phyloP scores from a whole-genome alignment of 495 filamentous ascomycete species.

The Xylaria scruposa region DNA sequence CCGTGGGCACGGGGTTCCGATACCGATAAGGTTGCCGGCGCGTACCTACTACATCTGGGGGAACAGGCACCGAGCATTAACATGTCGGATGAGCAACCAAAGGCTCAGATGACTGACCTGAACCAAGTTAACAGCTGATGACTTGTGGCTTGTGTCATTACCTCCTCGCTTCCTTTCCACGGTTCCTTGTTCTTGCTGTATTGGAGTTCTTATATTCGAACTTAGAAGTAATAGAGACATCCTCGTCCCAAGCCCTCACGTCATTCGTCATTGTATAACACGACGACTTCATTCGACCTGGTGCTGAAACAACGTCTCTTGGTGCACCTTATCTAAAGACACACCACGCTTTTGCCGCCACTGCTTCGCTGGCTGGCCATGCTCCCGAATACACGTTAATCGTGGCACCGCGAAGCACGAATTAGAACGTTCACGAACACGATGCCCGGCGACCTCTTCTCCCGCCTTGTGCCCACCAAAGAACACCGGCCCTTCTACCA shows the following conservation, averaged over 20 bases:
- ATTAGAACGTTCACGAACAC: conserved; percentile 31
- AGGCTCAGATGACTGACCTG: conserved; percentile 6
- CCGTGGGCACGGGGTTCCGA: conserved; percentile 9
- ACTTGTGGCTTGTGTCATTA: background rate
- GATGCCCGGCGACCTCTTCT: conserved; percentile 82
- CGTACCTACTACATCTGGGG: conserved; percentile 1
- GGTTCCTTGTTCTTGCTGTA: background rate
- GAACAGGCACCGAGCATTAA: too few relatives aligned
- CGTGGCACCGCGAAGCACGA: conserved; percentile 29
- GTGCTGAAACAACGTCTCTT: background rate
- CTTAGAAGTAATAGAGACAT: background rate
- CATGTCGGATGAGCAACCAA: background rate
- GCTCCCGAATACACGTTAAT: conserved; percentile 25
- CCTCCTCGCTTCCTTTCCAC: background rate
- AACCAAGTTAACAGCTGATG: background rate
- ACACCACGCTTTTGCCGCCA: background rate
- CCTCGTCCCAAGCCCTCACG: too few relatives aligned
- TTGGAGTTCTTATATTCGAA: background rate
- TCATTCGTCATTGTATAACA: background rate
- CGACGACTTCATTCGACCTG: background rate
- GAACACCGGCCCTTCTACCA: conserved; percentile 75
- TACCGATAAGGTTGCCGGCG: conserved; percentile 4
- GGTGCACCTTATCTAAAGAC: background rate
- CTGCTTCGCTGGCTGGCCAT: conserved; percentile 19
- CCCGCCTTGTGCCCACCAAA: conserved; percentile 69